A percentile compares a stretch with the other conserved stretches of the same genome.
phyloP scores from a whole-genome alignment of 768 basidiomycete species.

The Pholiota microspora region DNA sequence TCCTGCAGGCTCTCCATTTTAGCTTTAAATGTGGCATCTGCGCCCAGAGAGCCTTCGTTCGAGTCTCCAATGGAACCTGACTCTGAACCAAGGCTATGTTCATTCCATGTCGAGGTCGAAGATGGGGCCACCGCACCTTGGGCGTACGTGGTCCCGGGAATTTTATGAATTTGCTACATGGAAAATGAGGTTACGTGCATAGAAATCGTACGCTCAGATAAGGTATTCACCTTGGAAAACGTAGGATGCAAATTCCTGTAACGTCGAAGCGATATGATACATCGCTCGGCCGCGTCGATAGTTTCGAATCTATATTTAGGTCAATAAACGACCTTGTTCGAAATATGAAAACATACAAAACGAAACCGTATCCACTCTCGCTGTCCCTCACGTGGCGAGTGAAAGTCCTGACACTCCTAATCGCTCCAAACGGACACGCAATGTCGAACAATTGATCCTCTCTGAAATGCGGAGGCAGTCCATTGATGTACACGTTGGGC shows the following conservation, averaged over 20 bases:
- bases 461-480: slow-evolving; percentile 78
- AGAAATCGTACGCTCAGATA: background rate
- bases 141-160: slow-evolving; percentile 71
- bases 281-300: slow-evolving; percentile 67
- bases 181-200: background rate
- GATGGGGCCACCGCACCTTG: slow-evolving; percentile 24
- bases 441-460: slow-evolving; percentile 78
- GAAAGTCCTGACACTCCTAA: slow-evolving; percentile 80
- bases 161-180: slow-evolving; percentile 66
- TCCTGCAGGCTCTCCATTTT: slow-evolving; percentile 78
- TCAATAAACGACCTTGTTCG: background rate
- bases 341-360: slow-evolving; percentile 50
- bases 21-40: slow-evolving; percentile 60
- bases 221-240: slow-evolving; percentile 69
- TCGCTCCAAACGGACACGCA: slow-evolving; percentile 66
- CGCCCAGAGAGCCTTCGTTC: slow-evolving; percentile 12
- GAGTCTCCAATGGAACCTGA: slow-evolving; percentile 9
- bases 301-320: slow-evolving; percentile 53
- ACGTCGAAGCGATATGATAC: slow-evolving; percentile 67
- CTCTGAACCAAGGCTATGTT: slow-evolving; percentile 16
- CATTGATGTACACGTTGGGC: slow-evolving; percentile 88
- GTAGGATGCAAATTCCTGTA: slow-evolving; percentile 83
- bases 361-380: slow-evolving; percentile 74
- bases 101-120: slow-evolving; percentile 23
- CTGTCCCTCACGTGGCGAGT: slow-evolving; percentile 79